Percentiles rank a stretch among this genome's conserved stretches.
phyloP scores from a whole-genome alignment of 2,329 filamentous ascomycete species.

The Colletotrichum phormii region DNA sequence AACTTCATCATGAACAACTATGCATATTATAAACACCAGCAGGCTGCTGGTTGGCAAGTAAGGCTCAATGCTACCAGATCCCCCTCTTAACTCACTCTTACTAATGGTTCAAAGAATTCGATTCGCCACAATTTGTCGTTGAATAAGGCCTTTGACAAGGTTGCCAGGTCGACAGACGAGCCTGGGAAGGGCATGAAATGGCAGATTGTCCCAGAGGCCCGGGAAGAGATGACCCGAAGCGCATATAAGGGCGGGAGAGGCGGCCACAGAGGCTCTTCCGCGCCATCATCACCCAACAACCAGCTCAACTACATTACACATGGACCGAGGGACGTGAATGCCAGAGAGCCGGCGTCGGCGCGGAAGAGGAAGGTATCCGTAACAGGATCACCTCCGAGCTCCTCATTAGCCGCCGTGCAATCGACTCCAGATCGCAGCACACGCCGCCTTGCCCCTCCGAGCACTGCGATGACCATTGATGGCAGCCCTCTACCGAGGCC shows the following conservation, averaged over 20 bases:
- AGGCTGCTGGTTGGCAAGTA: conserved; percentile 88
- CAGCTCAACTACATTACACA: conserved; percentile 72
- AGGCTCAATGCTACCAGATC: conserved; percentile 43
- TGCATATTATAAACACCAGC: conserved; percentile 89
- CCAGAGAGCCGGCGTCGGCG: conserved; percentile 61
- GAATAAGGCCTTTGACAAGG: conserved; percentile 94
- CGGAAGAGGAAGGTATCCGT: conserved; percentile 69
- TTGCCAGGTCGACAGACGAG: conserved; percentile 91
- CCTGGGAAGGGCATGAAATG: conserved; percentile 99
- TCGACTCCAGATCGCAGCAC: conserved; percentile 68
- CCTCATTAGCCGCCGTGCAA: conserved; percentile 62
- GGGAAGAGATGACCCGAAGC: conserved; percentile 88
- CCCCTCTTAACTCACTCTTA: conserved; percentile 2
- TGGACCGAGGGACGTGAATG: conserved; percentile 66
- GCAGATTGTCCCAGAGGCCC: conserved; percentile 87
- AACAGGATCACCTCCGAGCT: conserved; percentile 63
- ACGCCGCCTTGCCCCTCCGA: conserved; percentile 42
- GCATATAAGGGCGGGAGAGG: conserved; percentile 71
- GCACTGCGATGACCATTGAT: conserved; percentile 59
- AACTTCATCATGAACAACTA: conserved; percentile 92
- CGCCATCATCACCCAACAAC: conserved; percentile 74
- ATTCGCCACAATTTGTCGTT: conserved; percentile 96
- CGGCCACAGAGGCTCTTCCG: conserved; percentile 75
- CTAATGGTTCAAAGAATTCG: conserved; percentile 74
- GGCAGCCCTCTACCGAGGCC: conserved; percentile 71